Percentiles rank a stretch among this genome's conserved stretches.
Evolutionary conservation across 768 basidiomycete genomes (phyloP).

Genomic region (Arthromyces matolae): DNA sequence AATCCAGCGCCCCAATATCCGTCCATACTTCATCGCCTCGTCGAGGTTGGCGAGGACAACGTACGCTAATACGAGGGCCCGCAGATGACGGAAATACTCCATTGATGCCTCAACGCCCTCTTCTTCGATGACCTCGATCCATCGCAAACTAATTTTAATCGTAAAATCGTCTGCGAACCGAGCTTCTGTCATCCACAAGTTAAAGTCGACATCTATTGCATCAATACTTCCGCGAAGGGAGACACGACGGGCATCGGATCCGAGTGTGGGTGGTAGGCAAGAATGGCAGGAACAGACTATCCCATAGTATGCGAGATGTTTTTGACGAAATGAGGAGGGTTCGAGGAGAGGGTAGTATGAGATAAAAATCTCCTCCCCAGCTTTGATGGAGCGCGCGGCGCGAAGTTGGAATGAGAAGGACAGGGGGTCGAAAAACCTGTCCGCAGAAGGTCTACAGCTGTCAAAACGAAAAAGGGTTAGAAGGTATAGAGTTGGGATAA

Average conservation of each 20-base stretch:
- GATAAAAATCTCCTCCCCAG: conserved; percentile 29
- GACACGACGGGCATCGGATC: conserved; percentile 21
- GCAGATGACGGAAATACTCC: conserved; percentile 15
- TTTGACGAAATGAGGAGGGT: conserved; percentile 20
- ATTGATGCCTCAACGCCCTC: conserved; percentile 18
- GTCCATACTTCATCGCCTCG: conserved; percentile 16
- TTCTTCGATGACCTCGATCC: conserved; percentile 15
- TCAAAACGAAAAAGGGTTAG: neutral
- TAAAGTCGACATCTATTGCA: conserved; percentile 9
- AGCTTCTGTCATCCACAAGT: conserved; percentile 15
- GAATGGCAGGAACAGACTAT: conserved; percentile 24
- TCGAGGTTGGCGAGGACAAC: conserved; percentile 15
- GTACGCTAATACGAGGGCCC: conserved; percentile 17
- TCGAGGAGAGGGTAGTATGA: conserved; percentile 23
- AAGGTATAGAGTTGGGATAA: neutral
- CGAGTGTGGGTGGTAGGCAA: conserved; percentile 20
- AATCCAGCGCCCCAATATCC: conserved; percentile 14
- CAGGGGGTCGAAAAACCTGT: conserved; percentile 21
- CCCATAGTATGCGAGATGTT: conserved; percentile 25
- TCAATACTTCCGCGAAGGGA: conserved; percentile 14
- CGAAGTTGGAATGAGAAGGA: conserved; percentile 29
- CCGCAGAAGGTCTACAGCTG: conserved; percentile 31
- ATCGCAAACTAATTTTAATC: conserved; percentile 17
- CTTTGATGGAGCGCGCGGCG: conserved; percentile 25
- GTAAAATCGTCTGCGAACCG: conserved; percentile 16